Base-by-base conservation (phyloP, 805 yeast genomes). In the Tetrapisispora arboricola region DNA sequence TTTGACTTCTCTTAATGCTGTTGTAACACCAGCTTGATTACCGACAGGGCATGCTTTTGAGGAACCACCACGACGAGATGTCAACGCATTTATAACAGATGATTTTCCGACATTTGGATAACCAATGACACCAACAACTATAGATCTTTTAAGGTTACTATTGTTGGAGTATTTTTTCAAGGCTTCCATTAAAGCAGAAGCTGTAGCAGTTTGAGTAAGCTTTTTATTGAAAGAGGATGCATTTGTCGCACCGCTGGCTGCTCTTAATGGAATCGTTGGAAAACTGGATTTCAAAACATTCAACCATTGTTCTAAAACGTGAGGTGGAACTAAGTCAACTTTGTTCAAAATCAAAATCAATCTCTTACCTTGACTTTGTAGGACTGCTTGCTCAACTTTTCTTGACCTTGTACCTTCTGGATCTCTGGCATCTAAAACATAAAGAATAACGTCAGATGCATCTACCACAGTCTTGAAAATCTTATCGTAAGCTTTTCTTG, bases 371-470 rank as follows among this genome's bases (percentile, higher is more conserved):
- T 84, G 83, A 51, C 77, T 75, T 55, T 80, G 81, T 45, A 88
- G 65, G 35, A 92, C 86, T 3, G 94, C 84, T 59, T 85, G 83
- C 68, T 92, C 98, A 32, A 92, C 88, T 58, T 78, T 85, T 59
- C 79, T 77, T 8, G 96, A 87, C 57, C 98, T 77, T 3, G 97
- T 90, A 16, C 86, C 80, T 62, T 85, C 95, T 41, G 98, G 98
- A 63, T 92, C 96, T 63, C 98, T 80, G 1, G 98, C 95, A 65
- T 90, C 98, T 56, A 90, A 67, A n/a, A 90, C 96, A 57, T 92
- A 90, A 42, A 88, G 70, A 16, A 90, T 70, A 41, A 90, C 95
- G 60, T 90, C 98, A 2, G 96, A 71, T 18, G 87, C 82, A 45
- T 87, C 96, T 19, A 90, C 88, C 27, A 92, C 96, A 13, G 87